Percentiles rank a stretch among this genome's conserved stretches.
Evolutionary conservation across 768 basidiomycete genomes (phyloP).

Genomic region (Tulasnella calospora): DNA sequence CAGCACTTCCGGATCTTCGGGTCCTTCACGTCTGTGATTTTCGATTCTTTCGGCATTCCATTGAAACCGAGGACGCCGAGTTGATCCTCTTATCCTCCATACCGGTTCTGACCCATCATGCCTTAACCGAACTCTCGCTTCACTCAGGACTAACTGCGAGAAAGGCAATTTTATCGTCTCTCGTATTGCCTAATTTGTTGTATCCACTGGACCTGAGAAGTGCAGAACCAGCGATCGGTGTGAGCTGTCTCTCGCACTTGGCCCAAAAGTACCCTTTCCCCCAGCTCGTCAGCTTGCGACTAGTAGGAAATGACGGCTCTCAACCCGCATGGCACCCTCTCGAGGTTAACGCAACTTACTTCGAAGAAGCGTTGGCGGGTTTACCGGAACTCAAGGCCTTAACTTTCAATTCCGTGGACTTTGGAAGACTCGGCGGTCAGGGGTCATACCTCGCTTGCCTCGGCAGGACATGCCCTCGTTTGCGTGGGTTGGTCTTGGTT

Average conservation of each 20-base stretch:
- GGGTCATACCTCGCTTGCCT: background rate
- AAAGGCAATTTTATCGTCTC: background rate
- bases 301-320: background rate
- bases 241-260: background rate
- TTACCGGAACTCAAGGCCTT: background rate
- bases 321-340: background rate
- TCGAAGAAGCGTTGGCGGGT: background rate
- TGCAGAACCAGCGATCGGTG: background rate
- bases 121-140: background rate
- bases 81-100: background rate
- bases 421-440: background rate
- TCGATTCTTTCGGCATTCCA: background rate
- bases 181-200: background rate
- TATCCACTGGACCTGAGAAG: background rate
- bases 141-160: background rate
- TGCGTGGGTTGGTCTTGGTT: background rate
- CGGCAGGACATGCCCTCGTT: background rate
- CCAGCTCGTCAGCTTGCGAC: background rate
- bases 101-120: background rate
- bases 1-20: slow-evolving; percentile 34
- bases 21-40: slow-evolving; percentile 29
- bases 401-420: background rate
- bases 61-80: background rate
- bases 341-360: background rate
- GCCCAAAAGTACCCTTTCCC: background rate